These are phyloP conservation scores for Ustilago loliicola DNA, from an alignment of 1,284 basidiomycete genomes.

Conservation along the genomic window DNA sequence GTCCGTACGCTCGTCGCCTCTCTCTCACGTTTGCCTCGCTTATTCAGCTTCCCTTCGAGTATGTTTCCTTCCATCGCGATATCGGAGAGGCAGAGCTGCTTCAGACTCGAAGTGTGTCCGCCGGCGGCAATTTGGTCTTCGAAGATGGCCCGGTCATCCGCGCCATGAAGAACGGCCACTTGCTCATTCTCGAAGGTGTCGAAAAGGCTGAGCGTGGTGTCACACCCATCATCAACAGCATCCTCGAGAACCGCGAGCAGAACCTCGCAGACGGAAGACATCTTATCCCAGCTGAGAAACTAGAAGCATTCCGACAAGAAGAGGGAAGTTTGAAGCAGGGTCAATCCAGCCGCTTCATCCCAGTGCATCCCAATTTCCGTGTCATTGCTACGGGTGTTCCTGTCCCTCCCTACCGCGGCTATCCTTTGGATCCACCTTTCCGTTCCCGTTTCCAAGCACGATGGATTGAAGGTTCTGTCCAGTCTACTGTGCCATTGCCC, in stretches of 20 bases:
- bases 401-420: constrained; percentile 70
- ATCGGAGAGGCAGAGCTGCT: constrained; percentile 71
- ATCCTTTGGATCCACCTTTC: constrained; percentile 72
- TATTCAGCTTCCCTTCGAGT: constrained; percentile 69
- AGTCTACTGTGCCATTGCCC: constrained; percentile 38
- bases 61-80: constrained; percentile 71
- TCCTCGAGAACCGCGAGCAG: constrained; percentile 70
- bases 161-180: constrained; percentile 70
- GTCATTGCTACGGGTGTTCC: constrained; percentile 70
- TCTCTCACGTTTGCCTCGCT: constrained; percentile 70
- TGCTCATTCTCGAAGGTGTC: constrained; percentile 71
- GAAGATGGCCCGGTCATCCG: constrained; percentile 70
- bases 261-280: constrained; percentile 71
- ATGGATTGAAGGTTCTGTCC: constrained; percentile 68
- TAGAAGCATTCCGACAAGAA: constrained; percentile 50
- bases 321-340: constrained; percentile 28
- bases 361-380: constrained; percentile 70
- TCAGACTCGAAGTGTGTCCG: constrained; percentile 66
- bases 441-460: constrained; percentile 71
- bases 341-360: constrained; percentile 60
- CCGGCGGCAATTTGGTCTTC: constrained; percentile 68
- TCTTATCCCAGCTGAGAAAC: constrained; percentile 69
- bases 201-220: constrained; percentile 70
- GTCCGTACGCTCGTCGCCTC: constrained; percentile 70
- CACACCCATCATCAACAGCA: constrained; percentile 71